A percentile compares a stretch with the other conserved stretches of the same genome.
These are phyloP conservation scores for Neurospora hispaniola DNA, from an alignment of 495 filamentous ascomycete genomes.

Conservation along the genomic window DNA sequence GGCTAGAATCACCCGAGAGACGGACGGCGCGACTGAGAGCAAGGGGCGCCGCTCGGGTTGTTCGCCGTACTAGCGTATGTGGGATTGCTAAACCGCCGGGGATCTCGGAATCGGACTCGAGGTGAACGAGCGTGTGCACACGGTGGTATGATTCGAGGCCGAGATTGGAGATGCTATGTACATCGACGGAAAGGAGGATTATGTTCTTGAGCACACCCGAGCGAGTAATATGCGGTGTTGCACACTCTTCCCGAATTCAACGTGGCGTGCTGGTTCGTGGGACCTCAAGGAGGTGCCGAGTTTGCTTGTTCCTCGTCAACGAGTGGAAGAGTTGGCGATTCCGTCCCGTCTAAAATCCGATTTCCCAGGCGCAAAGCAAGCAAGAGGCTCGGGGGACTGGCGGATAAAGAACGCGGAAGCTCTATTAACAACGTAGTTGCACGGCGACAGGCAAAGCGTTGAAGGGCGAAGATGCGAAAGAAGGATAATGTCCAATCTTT, in stretches of 20 bases:
- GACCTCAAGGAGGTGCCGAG: not conserved
- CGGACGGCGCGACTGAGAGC: not conserved
- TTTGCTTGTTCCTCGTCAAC: not conserved
- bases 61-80: not conserved
- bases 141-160: not conserved
- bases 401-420: not conserved
- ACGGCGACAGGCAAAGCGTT: not conserved
- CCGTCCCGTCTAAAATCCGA: not conserved
- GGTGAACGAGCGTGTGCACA: not conserved
- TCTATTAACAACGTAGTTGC: not conserved
- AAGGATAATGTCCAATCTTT: not conserved
- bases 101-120: not conserved
- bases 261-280: not conserved
- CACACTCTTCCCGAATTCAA: not conserved
- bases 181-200: not conserved
- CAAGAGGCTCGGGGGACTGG: not conserved
- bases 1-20: not conserved
- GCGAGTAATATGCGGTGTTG: not conserved
- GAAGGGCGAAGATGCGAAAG: not conserved
- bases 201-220: not conserved
- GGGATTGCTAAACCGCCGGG: not conserved
- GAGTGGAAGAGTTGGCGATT: not conserved
- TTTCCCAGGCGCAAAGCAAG: not conserved
- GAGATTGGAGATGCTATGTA: not conserved
- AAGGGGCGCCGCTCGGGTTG: not conserved